Percentiles rank a stretch among this genome's conserved stretches.
These are phyloP conservation scores for Gillenia trifoliata DNA, from an alignment of 306 rosid genomes.

Conservation along the genomic window DNA sequence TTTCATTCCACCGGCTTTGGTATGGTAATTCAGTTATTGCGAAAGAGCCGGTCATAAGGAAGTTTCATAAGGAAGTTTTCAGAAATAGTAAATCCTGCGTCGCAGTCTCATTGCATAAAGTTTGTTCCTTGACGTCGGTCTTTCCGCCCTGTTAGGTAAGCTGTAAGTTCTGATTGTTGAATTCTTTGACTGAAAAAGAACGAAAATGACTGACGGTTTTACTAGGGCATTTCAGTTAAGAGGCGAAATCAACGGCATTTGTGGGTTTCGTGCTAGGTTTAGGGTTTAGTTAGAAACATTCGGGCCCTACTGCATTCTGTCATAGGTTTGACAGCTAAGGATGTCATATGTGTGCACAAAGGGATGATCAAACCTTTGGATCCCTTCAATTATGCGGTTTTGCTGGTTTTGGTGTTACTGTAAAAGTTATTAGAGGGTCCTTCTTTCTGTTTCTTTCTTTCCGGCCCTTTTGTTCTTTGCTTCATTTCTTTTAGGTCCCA, in stretches of 20 bases:
- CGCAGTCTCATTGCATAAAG: not conserved
- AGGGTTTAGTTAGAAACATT: slow-evolving; percentile 12
- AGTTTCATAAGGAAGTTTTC: not conserved
- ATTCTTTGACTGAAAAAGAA: not conserved
- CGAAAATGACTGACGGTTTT: not conserved
- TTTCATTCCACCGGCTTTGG: slow-evolving; percentile 2
- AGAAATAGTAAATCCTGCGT: not conserved
- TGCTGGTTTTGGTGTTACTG: not conserved
- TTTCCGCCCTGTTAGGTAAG: not conserved
- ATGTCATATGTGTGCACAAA: not conserved
- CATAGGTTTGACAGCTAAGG: slow-evolving; percentile 16
- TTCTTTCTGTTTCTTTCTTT: slow-evolving; percentile 11
- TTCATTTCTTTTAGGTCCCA: not conserved
- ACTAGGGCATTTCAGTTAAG: not conserved
- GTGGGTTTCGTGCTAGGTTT: slow-evolving; percentile 3
- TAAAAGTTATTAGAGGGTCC: not conserved
- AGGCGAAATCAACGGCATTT: not conserved
- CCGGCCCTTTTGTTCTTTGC: slow-evolving; percentile 6
- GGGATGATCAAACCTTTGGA: slow-evolving; percentile 11
- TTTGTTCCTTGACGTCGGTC: not conserved
- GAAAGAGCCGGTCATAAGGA: not conserved
- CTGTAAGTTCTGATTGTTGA: not conserved
- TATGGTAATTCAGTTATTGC: slow-evolving; percentile 1
- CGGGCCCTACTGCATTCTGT: slow-evolving; percentile 19
- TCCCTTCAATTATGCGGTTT: not conserved